Evolutionary conservation across 2,329 filamentous ascomycete species (phyloP).

Genomic region (Colletotrichum siamense): DNA sequence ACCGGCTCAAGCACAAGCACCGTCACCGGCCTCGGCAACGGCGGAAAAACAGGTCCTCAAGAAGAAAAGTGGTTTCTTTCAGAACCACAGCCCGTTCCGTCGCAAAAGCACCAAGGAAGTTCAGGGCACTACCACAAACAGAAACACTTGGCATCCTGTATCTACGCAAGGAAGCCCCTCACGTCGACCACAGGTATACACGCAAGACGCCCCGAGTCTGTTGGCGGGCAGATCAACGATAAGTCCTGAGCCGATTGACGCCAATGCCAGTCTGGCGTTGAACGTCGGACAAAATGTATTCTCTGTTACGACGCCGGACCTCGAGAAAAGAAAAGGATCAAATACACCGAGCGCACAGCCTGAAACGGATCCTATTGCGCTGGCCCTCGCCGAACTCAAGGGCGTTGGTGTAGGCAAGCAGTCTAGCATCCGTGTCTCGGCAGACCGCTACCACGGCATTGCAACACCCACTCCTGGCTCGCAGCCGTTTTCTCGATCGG

Average conservation of each 20-base stretch:
- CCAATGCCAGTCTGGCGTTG: conserved; percentile 88
- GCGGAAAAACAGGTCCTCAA: conserved; percentile 60
- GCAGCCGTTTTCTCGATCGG: conserved; percentile 48
- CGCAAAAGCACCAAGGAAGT: conserved; percentile 86
- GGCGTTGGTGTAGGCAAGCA: conserved; percentile 79
- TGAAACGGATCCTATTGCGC: conserved; percentile 85
- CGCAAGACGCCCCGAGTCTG: conserved; percentile 40
- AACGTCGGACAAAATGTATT: conserved; percentile 98
- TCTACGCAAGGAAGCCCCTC: conserved; percentile 31
- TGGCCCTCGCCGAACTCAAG: conserved; percentile 91
- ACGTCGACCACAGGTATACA: conserved; percentile 45
- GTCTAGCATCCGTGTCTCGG: conserved; percentile 83
- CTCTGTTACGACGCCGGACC: conserved; percentile 82
- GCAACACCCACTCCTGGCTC: conserved; percentile 74
- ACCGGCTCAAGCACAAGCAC: conserved; percentile 63
- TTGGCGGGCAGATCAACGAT: conserved; percentile 46
- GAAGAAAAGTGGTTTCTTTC: conserved; percentile 87
- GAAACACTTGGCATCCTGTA: conserved; percentile 65
- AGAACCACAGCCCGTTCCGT: conserved; percentile 89
- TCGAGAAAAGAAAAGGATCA: conserved; percentile 46
- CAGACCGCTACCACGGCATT: conserved; percentile 94
- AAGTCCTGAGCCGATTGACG: conserved; percentile 88
- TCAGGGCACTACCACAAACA: conserved; percentile 45
- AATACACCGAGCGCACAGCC: conserved; percentile 53
- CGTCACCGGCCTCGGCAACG: conserved; percentile 59